Evolutionary conservation across 1,139 yeast genomes (phyloP).

Genomic region (Hansenula lynferdii): DNA sequence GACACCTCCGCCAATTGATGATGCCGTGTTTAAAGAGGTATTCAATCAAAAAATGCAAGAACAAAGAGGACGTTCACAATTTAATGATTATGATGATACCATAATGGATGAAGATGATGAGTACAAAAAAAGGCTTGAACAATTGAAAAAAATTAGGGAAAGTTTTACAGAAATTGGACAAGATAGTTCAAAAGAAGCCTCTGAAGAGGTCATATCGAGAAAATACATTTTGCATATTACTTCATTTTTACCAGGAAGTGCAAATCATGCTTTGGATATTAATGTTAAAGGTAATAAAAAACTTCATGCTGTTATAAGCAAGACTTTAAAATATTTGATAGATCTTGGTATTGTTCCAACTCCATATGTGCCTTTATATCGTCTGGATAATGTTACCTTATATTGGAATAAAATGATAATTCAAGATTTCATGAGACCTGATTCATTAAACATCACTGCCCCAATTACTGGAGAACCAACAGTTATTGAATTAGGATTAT

Average conservation of each 20-base stretch:
- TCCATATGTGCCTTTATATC: slow-evolving; percentile 5
- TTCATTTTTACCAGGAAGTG: slow-evolving; percentile 22
- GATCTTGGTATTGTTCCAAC: slow-evolving; percentile 5
- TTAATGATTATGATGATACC: background rate
- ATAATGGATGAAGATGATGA: background rate
- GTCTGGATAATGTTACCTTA: slow-evolving; percentile 10
- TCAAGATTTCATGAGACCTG: slow-evolving; percentile 19
- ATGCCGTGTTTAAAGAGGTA: slow-evolving; percentile 6
- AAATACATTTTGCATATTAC: slow-evolving; percentile 14
- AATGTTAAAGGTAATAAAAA: slow-evolving; percentile 17
- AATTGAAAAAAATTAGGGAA: background rate
- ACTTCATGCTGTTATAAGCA: slow-evolving; percentile 13
- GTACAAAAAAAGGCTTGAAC: slow-evolving; percentile 1
- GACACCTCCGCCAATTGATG: slow-evolving; percentile 17
- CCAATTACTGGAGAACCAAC: slow-evolving; percentile 8
- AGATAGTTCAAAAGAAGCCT: slow-evolving; percentile 1
- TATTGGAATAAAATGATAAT: slow-evolving; percentile 17
- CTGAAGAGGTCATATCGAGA: slow-evolving; percentile 4
- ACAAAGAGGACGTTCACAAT: background rate
- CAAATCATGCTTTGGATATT: slow-evolving; percentile 9
- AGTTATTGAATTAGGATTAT: slow-evolving; percentile 13
- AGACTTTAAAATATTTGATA: slow-evolving; percentile 11
- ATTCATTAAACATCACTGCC: slow-evolving; percentile 11
- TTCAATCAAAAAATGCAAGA: slow-evolving; percentile 1
- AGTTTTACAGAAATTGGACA: background rate